Evolutionary conservation across 2,329 filamentous ascomycete species (phyloP).

Genomic region (Cadophora malorum): DNA sequence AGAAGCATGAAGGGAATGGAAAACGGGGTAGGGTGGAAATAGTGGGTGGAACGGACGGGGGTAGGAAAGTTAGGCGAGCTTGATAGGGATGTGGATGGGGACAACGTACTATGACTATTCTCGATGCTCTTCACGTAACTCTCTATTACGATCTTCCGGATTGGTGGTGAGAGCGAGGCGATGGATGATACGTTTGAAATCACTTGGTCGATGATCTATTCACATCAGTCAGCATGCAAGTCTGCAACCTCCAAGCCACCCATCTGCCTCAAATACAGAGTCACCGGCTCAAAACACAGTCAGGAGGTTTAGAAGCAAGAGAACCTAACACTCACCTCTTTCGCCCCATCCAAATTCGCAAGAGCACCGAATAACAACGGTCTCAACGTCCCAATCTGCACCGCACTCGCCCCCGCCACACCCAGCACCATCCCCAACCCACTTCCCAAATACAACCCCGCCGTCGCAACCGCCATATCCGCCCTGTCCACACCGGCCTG

Average conservation of each 20-base stretch:
- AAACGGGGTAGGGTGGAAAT: neutral
- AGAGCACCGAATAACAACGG: constrained; percentile 18
- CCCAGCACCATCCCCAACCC: constrained; percentile 37
- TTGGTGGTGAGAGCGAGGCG: constrained; percentile 23
- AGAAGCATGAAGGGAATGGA: neutral
- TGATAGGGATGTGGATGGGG: neutral
- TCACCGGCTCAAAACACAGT: too few relatives aligned
- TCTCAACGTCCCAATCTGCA: constrained; percentile 30
- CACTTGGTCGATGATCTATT: constrained; percentile 34
- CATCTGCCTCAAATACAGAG: too few relatives aligned
- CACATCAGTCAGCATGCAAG: neutral
- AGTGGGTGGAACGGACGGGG: too few relatives aligned
- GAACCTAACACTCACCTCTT: constrained; percentile 11
- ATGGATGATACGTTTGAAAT: constrained; percentile 35
- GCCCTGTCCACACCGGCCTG: constrained; percentile 52
- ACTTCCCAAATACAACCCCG: constrained; percentile 52
- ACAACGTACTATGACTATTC: constrained; percentile 33
- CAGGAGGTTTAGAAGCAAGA: neutral
- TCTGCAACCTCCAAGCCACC: neutral
- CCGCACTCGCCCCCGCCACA: constrained; percentile 34
- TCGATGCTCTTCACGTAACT: constrained; percentile 39
- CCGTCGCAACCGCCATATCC: constrained; percentile 57
- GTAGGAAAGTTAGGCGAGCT: too few relatives aligned
- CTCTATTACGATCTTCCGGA: constrained; percentile 32
- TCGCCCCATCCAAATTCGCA: constrained; percentile 7